Conservation (phyloP, 805 yeast species). For the Saccharomycopsis babjevae region DNA sequence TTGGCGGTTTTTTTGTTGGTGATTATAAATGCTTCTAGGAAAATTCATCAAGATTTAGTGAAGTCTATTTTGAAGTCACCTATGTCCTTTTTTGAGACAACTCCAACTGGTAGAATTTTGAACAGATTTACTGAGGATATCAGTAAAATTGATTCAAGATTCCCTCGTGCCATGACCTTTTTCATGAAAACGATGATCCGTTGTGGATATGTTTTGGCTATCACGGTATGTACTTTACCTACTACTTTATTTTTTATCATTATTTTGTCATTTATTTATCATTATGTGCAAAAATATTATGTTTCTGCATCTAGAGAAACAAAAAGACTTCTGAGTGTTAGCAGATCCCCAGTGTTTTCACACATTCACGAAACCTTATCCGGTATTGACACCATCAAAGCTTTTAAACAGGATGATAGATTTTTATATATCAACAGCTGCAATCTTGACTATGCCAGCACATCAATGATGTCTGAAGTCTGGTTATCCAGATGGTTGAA, state of each 20-base stretch:
- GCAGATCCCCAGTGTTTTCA: constrained; percentile 71
- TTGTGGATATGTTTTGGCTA: constrained; percentile 38
- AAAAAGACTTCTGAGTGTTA: constrained; percentile 58
- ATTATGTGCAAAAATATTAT: constrained; percentile 63
- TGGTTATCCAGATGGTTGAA: constrained; percentile 55
- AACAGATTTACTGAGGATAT: constrained; percentile 68
- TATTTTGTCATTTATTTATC: constrained; percentile 43
- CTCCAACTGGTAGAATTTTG: constrained; percentile 77
- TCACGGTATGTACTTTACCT: constrained; percentile 48
- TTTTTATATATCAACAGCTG: constrained; percentile 49
- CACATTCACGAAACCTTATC: constrained; percentile 72
- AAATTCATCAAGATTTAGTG: constrained; percentile 48
- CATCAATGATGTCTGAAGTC: constrained; percentile 25
- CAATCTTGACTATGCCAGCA: constrained; percentile 37
- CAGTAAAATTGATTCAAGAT: constrained; percentile 41
- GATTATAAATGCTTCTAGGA: constrained; percentile 45
- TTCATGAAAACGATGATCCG: constrained; percentile 36
- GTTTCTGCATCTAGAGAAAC: constrained; percentile 66
- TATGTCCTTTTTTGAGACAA: constrained; percentile 73
- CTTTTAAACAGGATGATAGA: constrained; percentile 57
- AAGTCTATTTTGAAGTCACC: constrained; percentile 56
- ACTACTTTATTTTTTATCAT: constrained; percentile 38
- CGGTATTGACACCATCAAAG: constrained; percentile 72
- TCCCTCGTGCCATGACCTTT: constrained; percentile 44
- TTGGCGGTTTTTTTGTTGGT: constrained; percentile 41